Base-by-base conservation (phyloP, 2,329 filamentous ascomycete genomes). In the Tolypocladium ovalisporum region DNA sequence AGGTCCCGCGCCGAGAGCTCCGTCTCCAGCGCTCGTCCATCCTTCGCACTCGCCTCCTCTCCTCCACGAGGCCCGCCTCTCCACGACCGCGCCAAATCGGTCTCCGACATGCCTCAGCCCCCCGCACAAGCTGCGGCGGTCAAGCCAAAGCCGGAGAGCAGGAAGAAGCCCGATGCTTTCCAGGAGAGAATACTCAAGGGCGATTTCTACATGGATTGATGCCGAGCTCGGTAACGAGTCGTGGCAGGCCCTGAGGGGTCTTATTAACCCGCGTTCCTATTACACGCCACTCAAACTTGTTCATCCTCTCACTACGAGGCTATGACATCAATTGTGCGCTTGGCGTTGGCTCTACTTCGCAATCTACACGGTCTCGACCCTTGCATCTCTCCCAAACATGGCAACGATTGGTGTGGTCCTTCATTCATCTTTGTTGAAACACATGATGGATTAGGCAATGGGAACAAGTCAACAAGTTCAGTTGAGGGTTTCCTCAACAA, bases 111-210 rank as follows among this genome's bases (percentile, higher is more conserved):
- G 79, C 79, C 80, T 1, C 75, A 75, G 37, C 82, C 81, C 44
- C 82, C 81, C 22, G 75, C 72, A 47, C 77, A 84, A 63, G 71
- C 76, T 22, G 73, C 78, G 52, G 65, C 75, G 47, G 69, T 73
- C 62, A 76, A 73, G 67, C 75, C 77, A 54, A 75, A 76, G 63
- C 73, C 73, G 54, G 73, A 78, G 65, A 76, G 79, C 40, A 79
- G 79, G 62, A 95, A 93, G 78, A 95, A 93, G 78, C 92, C 93
- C 35, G 94, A 99, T 75, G 88, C 88, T 61, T 94, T 97, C 76
- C 92, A 97, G 73, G 94, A 99, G 80, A 85, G 95, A 64, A 97
- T 99, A 66, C 81, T 99, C 64, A 94, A 96, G 76, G 94, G 93
- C 52, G 94, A 99, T 68, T 97, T 99, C 67, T 94, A 94, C 77